phyloP scores from a whole-genome alignment of 2,329 filamentous ascomycete genomes.

The Venturia effusa region DNA sequence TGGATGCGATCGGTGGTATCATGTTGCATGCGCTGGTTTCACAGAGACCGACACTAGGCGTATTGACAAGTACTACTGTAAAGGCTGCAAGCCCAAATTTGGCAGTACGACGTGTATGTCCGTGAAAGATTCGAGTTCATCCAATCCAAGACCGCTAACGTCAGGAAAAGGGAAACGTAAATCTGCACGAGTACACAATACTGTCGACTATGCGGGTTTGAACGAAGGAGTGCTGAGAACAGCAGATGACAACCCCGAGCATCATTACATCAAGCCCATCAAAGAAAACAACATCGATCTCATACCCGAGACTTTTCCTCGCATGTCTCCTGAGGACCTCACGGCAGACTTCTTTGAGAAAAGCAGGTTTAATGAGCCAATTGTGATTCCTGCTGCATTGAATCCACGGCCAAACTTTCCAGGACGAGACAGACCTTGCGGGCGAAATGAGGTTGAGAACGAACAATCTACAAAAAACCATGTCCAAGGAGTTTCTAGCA shows the following conservation, averaged over 20 bases:
- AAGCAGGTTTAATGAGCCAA: slow-evolving; percentile 54
- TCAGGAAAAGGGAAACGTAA: slow-evolving; percentile 31
- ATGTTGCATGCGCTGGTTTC: slow-evolving; percentile 56
- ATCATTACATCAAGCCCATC: slow-evolving; percentile 58
- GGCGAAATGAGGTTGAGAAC: not conserved
- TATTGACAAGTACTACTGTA: slow-evolving; percentile 59
- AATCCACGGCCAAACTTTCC: slow-evolving; percentile 42
- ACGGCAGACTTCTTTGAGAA: slow-evolving; percentile 54
- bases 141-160: slow-evolving; percentile 1
- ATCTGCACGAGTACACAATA: slow-evolving; percentile 51
- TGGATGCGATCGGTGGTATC: slow-evolving; percentile 58
- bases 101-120: slow-evolving; percentile 49
- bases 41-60: slow-evolving; percentile 52
- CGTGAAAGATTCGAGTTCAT: slow-evolving; percentile 5
- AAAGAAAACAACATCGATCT: slow-evolving; percentile 50
- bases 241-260: slow-evolving; percentile 51
- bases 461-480: not conserved
- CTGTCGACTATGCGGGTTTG: slow-evolving; percentile 57
- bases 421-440: slow-evolving; percentile 7
- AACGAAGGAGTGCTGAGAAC: slow-evolving; percentile 57
- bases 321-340: slow-evolving; percentile 52
- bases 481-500: not conserved
- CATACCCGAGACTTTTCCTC: slow-evolving; percentile 49
- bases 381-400: slow-evolving; percentile 51
- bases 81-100: slow-evolving; percentile 45